Conservation (phyloP, 73 alveolate genomes). For the Stentor roeselii region DNA sequence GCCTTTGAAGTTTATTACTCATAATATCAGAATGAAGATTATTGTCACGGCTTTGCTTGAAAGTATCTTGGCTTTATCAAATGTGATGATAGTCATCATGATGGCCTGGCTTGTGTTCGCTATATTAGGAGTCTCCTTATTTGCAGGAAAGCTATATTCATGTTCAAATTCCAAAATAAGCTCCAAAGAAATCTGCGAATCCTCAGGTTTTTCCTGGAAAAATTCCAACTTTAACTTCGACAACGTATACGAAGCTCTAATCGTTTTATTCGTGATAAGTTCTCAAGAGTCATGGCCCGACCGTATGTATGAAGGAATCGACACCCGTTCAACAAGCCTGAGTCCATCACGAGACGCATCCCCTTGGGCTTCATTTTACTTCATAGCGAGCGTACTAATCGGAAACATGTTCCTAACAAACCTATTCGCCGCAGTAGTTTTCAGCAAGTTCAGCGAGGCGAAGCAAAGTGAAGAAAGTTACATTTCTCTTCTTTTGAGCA, state of each 20-base stretch:
- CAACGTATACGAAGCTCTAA: slow-evolving; percentile 77
- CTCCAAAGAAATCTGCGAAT: slow-evolving; percentile 28
- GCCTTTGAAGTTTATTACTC: slow-evolving; percentile 84
- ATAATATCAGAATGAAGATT: slow-evolving; percentile 80
- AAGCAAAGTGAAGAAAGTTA: slow-evolving; percentile 42
- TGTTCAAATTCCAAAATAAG: slow-evolving; percentile 20
- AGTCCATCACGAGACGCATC: slow-evolving; percentile 25
- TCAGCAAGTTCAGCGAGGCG: slow-evolving; percentile 38
- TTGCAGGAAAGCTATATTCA: slow-evolving; percentile 76
- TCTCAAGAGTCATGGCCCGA: slow-evolving; percentile 94
- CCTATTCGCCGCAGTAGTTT: slow-evolving; percentile 50
- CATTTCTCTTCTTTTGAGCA: slow-evolving; percentile 39
- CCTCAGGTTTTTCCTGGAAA: slow-evolving; percentile 60
- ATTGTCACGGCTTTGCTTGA: slow-evolving; percentile 79
- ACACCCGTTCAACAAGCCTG: slow-evolving; percentile 40
- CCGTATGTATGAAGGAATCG: slow-evolving; percentile 65
- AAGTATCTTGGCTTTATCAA: slow-evolving; percentile 76
- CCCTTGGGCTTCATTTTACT: slow-evolving; percentile 27
- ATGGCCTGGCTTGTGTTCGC: slow-evolving; percentile 92
- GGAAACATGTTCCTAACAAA: slow-evolving; percentile 42
- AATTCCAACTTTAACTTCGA: slow-evolving; percentile 74
- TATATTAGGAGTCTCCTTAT: slow-evolving; percentile 76
- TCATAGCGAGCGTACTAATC: slow-evolving; percentile 34
- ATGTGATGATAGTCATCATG: slow-evolving; percentile 78
- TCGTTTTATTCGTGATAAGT: slow-evolving; percentile 81